Percentiles rank a stretch among this genome's conserved stretches.
phyloP scores from a whole-genome alignment of 2,329 filamentous ascomycete species.

The Calonectria honghensis region DNA sequence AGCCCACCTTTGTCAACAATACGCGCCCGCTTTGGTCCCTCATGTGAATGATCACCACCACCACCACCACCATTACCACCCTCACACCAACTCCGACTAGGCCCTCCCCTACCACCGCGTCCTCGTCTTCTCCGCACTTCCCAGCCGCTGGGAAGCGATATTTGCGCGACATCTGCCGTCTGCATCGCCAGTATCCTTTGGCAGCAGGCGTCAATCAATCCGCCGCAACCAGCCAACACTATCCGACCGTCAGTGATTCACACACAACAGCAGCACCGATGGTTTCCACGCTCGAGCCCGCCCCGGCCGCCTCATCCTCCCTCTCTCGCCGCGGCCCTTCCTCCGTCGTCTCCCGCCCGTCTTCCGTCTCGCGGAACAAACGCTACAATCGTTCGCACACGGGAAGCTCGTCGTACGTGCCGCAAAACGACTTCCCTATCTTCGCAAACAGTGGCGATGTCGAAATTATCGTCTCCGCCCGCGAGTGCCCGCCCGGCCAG shows the following conservation, averaged over 20 bases:
- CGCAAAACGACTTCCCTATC: slow-evolving; percentile 93
- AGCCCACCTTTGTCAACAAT: slow-evolving; percentile 42
- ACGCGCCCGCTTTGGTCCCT: slow-evolving; percentile 38
- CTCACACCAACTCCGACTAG: slow-evolving; percentile 35
- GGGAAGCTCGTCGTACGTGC: slow-evolving; percentile 80
- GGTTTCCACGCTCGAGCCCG: slow-evolving; percentile 77
- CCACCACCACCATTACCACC: slow-evolving; percentile 43
- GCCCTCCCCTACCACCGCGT: slow-evolving; percentile 20
- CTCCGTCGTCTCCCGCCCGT: slow-evolving; percentile 78
- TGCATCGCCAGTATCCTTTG: slow-evolving; percentile 15
- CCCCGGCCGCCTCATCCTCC: slow-evolving; percentile 63
- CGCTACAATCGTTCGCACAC: slow-evolving; percentile 89
- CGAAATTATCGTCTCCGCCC: slow-evolving; percentile 85
- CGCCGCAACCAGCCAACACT: not conserved
- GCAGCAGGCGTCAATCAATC: slow-evolving; percentile 20
- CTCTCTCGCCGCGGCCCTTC: slow-evolving; percentile 73
- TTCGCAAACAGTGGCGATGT: slow-evolving; percentile 95
- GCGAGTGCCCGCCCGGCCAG: slow-evolving; percentile 57
- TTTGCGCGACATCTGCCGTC: slow-evolving; percentile 30
- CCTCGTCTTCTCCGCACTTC: slow-evolving; percentile 22
- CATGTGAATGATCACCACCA: slow-evolving; percentile 51
- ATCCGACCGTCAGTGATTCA: slow-evolving; percentile 21
- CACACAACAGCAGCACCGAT: slow-evolving; percentile 62
- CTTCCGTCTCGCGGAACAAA: slow-evolving; percentile 75
- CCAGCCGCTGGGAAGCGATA: slow-evolving; percentile 16